Conservation (phyloP, 2,329 filamentous ascomycete genomes). For the Fonsecaea monophora region DNA sequence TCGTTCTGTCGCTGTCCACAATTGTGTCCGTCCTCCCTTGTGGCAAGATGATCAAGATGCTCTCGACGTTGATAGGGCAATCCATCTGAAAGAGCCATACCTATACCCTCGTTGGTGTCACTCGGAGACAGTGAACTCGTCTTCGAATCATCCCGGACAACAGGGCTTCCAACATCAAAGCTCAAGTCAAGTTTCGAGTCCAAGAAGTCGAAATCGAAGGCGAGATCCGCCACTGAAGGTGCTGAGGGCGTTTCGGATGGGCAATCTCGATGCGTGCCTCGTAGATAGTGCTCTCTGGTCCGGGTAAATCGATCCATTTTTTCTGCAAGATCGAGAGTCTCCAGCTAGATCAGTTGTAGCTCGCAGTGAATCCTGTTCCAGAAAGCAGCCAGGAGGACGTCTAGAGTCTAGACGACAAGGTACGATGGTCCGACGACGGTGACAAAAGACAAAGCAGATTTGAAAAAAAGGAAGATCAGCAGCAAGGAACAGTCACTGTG, state of each 20-base stretch:
- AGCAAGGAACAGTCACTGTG: background rate
- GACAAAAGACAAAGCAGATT: constrained; percentile 14
- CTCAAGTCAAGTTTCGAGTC: constrained; percentile 13
- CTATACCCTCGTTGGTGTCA: background rate
- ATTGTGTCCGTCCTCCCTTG: background rate
- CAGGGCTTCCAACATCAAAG: background rate
- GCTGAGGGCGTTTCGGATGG: background rate
- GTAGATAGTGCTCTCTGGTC: constrained; percentile 10
- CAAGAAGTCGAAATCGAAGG: constrained; percentile 22
- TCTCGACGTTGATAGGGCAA: background rate
- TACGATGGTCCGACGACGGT: constrained; percentile 16
- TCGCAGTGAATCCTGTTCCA: background rate
- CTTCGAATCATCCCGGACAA: background rate
- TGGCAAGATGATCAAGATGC: background rate
- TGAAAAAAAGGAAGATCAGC: constrained; percentile 14
- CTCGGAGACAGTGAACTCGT: background rate
- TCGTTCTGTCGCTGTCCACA: background rate
- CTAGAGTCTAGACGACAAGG: constrained; percentile 6
- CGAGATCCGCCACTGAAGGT: background rate
- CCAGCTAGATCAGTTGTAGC: background rate
- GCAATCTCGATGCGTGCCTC: background rate
- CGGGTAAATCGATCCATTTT: constrained; percentile 15
- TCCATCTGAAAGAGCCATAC: constrained; percentile 8
- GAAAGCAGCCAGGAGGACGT: constrained; percentile 4
- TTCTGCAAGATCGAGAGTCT: background rate